Conservation (phyloP, 805 yeast species). For the Vanderwaltozyma yarrowii region DNA sequence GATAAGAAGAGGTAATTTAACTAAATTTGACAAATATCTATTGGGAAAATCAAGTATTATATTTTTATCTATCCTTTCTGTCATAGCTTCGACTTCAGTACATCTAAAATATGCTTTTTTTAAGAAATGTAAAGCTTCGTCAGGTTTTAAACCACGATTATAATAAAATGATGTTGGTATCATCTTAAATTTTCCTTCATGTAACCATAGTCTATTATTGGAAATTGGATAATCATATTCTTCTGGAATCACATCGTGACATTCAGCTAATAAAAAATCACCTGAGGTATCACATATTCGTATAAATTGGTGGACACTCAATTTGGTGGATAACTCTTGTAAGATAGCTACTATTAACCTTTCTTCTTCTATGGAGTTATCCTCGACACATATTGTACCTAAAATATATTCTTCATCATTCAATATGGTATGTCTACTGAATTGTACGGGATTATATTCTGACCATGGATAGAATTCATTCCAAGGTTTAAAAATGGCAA, state of each 20-base stretch:
- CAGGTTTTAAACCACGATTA: conserved; percentile 28
- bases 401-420: conserved; percentile 14
- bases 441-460: conserved; percentile 17
- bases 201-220: conserved; percentile 44
- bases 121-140: conserved; percentile 35
- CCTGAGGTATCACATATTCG: conserved; percentile 44
- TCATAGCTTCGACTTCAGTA: conserved; percentile 17
- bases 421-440: conserved; percentile 11
- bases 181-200: conserved; percentile 31
- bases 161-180: conserved; percentile 32
- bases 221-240: conserved; percentile 34
- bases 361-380: conserved; percentile 36
- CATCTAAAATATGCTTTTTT: conserved; percentile 31
- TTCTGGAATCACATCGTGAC: conserved; percentile 36
- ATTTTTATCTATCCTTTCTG: conserved; percentile 10
- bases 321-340: conserved; percentile 26
- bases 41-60: conserved; percentile 22
- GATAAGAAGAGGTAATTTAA: conserved; percentile 6
- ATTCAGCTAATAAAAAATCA: conserved; percentile 44
- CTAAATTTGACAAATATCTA: conserved; percentile 21
- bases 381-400: conserved; percentile 31
- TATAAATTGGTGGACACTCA: conserved; percentile 31
- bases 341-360: conserved; percentile 35
- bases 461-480: conserved; percentile 36
- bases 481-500: conserved; percentile 26